Conservation (phyloP, 202 grass and related monocot genomes). For the Elaeis oleifera region DNA sequence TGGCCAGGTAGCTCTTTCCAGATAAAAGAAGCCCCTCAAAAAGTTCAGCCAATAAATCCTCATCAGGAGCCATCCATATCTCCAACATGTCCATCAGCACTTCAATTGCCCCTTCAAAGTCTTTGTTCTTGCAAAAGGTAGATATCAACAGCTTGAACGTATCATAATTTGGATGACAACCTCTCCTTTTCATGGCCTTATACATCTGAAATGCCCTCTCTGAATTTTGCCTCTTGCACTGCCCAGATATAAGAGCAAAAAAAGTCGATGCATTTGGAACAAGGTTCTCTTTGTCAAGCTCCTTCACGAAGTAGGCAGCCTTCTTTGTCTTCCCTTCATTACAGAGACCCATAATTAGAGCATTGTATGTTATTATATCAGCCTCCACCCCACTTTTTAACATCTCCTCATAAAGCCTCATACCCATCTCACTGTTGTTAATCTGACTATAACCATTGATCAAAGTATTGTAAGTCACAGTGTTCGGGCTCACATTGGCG, state of each 20-base stretch:
- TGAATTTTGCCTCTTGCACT: conserved; percentile 68
- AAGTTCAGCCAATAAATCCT: conserved; percentile 49
- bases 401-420: conserved; percentile 64
- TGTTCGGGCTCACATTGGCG: conserved; percentile 34
- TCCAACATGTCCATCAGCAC: conserved; percentile 50
- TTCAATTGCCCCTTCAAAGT: conserved; percentile 73
- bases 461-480: conserved; percentile 60
- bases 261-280: conserved; percentile 60
- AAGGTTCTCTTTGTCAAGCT: conserved; percentile 46
- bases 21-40: conserved; percentile 39
- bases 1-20: conserved; percentile 46
- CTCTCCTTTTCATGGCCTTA: conserved; percentile 66
- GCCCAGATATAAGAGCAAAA: conserved; percentile 50
- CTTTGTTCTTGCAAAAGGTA: conserved; percentile 70
- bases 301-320: conserved; percentile 35
- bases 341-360: conserved; percentile 63
- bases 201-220: conserved; percentile 64
- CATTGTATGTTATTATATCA: conserved; percentile 68
- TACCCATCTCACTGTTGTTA: conserved; percentile 33
- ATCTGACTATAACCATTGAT: conserved; percentile 49
- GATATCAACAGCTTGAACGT: conserved; percentile 50
- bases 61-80: conserved; percentile 54
- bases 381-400: conserved; percentile 33
- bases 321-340: conserved; percentile 69
- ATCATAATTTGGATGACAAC: conserved; percentile 42